These are phyloP conservation scores for Nigrograna mackinnonii DNA, from an alignment of 2,329 filamentous ascomycete genomes.

Conservation along the genomic window DNA sequence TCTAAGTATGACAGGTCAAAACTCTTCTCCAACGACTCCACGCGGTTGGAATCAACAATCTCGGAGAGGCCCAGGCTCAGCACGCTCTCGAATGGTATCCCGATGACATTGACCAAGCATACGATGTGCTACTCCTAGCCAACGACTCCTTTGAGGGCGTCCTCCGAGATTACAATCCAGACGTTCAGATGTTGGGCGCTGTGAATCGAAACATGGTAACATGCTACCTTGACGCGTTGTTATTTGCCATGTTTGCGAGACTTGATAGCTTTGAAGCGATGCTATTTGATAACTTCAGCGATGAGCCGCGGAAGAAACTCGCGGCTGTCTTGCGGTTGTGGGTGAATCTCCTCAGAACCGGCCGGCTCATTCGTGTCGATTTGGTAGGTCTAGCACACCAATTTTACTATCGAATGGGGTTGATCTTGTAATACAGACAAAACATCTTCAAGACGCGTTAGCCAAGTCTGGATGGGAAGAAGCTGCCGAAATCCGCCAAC, in stretches of 20 bases:
- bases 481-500: constrained; percentile 75
- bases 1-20: constrained; percentile 48
- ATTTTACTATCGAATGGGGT: constrained; percentile 1
- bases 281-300: constrained; percentile 76
- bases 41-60: constrained; percentile 55
- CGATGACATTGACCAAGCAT: constrained; percentile 73
- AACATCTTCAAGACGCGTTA: constrained; percentile 79
- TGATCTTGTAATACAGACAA: no score
- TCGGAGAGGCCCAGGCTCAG: constrained; percentile 65
- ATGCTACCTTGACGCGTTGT: constrained; percentile 89
- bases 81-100: constrained; percentile 68
- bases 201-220: constrained; percentile 85
- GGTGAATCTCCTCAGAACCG: constrained; percentile 88
- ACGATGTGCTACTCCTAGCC: constrained; percentile 76
- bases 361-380: constrained; percentile 82
- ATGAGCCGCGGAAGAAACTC: constrained; percentile 72
- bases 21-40: constrained; percentile 56
- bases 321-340: constrained; percentile 81
- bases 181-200: constrained; percentile 76
- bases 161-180: constrained; percentile 73
- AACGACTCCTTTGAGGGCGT: constrained; percentile 81
- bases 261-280: constrained; percentile 92
- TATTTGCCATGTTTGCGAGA: constrained; percentile 95
- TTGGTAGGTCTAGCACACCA: constrained; percentile 60
- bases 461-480: constrained; percentile 88